Evolutionary conservation across 768 basidiomycete species (phyloP), one percentile per base, ranked within the genome.

Genomic region (Krasilnikovozyma curviuscula): DNA sequence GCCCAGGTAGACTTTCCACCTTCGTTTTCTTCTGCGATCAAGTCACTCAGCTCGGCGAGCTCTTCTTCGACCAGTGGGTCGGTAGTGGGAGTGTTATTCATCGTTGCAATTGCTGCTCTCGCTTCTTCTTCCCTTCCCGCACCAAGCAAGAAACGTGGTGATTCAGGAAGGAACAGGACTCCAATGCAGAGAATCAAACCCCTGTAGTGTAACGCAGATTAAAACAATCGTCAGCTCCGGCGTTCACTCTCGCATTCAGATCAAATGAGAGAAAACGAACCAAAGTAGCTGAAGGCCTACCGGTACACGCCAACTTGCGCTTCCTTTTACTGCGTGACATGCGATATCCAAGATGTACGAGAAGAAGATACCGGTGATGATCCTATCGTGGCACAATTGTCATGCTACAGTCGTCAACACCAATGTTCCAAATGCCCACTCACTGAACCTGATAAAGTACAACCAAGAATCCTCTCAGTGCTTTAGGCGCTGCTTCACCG

Each of bases 1-100:
- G 69, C 35, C 81, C 81, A 83, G 0, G 76, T 78, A 1, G 79
- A 78, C 58, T 80, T 78, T 7, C 81, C 81, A 19, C 79, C 81
- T 44, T 79, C 77, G 57, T 83, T 84, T 63, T 84, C 81, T 4
- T 71, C 74, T 14, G 66, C 67, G 58, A 84, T 77, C 32, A 70
- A 77, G 48, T 68, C 73, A 49, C 75, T 68, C 24, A 83, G 70
- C 54, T 83, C 81, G 24, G 72, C 73, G 16, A 82, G 64, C 5
- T 66, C 64, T 46, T 78, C 79, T 7, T 69, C 58, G 1, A 82
- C 77, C 10, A 81, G 53, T 0, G 68, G 62, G 51, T 81, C 73
- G 46, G 78, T 71, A 44, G 69, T 60, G 3, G 72, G 66, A n/a
- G 79, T 73, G 24, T 71, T 66, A 57, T 83, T 83, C 31, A 84